phyloP scores from a whole-genome alignment of 805 yeast species.

The Starmera amethionina region DNA sequence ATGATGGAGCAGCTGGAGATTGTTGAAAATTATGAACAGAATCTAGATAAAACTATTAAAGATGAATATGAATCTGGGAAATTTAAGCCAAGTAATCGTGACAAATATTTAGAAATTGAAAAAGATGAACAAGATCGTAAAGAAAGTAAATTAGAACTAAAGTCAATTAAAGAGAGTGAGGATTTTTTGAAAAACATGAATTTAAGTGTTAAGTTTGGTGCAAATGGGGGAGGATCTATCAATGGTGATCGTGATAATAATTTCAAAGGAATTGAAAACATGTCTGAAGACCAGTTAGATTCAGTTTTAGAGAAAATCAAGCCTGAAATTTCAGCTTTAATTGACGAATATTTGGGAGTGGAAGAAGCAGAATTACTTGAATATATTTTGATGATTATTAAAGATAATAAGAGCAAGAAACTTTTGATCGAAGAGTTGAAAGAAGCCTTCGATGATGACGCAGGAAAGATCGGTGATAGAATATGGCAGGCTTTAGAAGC shows the following conservation, averaged over 20 bases:
- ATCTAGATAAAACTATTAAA: conserved; percentile 23
- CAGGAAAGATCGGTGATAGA: conserved; percentile 29
- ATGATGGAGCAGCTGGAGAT: conserved; percentile 14
- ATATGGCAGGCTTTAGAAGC: conserved; percentile 21
- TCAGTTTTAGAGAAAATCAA: conserved; percentile 18
- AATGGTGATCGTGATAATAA: conserved; percentile 1
- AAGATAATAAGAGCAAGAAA: conserved; percentile 22
- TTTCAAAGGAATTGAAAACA: background rate
- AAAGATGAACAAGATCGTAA: conserved; percentile 30
- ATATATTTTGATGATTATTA: conserved; percentile 30
- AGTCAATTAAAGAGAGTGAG: conserved; percentile 6
- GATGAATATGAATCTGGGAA: conserved; percentile 7
- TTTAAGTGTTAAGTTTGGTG: conserved; percentile 9
- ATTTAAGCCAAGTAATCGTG: conserved; percentile 12
- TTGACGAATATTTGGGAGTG: conserved; percentile 45
- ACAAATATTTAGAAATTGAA: conserved; percentile 29
- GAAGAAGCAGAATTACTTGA: conserved; percentile 40
- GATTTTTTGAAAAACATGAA: conserved; percentile 10
- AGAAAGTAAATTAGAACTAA: conserved; percentile 21
- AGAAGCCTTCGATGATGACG: conserved; percentile 44
- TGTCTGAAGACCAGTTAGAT: conserved; percentile 8
- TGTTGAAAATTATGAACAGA: conserved; percentile 25
- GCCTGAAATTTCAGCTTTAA: conserved; percentile 28
- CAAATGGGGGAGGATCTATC: background rate
- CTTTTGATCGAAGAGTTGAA: conserved; percentile 33